These are phyloP conservation scores for Viola odorata DNA, from an alignment of 345 rosid genomes.

Conservation along the genomic window DNA sequence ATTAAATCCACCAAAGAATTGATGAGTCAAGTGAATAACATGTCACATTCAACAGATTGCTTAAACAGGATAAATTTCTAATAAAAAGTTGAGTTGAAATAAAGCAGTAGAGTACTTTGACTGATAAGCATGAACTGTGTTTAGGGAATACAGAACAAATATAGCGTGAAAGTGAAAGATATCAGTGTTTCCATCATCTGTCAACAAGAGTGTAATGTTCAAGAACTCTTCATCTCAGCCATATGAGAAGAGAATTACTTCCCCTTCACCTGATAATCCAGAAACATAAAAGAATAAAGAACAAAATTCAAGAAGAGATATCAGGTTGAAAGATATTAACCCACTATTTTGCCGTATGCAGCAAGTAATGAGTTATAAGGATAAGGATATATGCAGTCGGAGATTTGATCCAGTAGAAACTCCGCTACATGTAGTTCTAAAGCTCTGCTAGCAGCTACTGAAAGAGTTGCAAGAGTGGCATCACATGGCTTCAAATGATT, in stretches of 20 bases:
- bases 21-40: not conserved
- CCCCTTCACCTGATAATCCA: not conserved
- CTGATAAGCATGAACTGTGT: no score
- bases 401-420: slow-evolving; percentile 52
- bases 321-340: slow-evolving; percentile 18
- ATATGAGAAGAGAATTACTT: not conserved
- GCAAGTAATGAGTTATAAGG: slow-evolving; percentile 61
- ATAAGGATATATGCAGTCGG: slow-evolving; percentile 34
- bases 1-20: not conserved
- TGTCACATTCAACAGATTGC: not conserved
- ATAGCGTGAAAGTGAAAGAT: no score
- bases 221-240: not conserved
- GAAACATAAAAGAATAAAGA: not conserved
- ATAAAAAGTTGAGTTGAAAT: no score
- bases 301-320: not conserved
- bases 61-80: not conserved
- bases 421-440: slow-evolving; percentile 79
- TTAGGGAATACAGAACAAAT: no score
- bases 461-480: slow-evolving; percentile 58
- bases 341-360: slow-evolving; percentile 62
- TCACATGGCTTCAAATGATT: slow-evolving; percentile 55
- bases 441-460: slow-evolving; percentile 56
- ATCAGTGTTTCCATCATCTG: no score
- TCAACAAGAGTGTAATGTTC: no score
- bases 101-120: no score